Evolutionary conservation across 495 filamentous ascomycete species (phyloP).

Genomic region (Hypoxylon fuscum): DNA sequence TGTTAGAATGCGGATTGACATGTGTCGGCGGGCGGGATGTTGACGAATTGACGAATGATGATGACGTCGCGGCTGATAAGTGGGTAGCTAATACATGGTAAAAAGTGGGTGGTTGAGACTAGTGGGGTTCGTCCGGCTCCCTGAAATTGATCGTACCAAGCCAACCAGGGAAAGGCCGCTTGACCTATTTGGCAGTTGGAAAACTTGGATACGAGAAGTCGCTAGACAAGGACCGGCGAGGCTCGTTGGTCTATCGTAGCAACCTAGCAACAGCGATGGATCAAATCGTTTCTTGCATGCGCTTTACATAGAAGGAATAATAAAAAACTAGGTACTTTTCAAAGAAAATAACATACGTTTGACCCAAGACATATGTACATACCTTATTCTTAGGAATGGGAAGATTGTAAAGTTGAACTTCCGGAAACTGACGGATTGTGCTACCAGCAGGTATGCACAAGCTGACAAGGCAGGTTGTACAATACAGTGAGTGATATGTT

Average conservation of each 20-base stretch:
- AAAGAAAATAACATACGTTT: too few species aligned
- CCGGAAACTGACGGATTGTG: constrained; percentile 17
- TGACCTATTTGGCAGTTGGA: constrained; percentile 32
- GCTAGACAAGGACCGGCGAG: constrained; percentile 23
- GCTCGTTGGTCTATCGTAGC: not conserved
- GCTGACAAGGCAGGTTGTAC: constrained; percentile 4
- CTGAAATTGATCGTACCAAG: constrained; percentile 27
- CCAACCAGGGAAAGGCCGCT: constrained; percentile 22
- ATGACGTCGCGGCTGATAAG: constrained; percentile 42
- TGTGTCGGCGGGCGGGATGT: constrained; percentile 27
- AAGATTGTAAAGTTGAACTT: not conserved
- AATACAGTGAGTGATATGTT: constrained; percentile 30
- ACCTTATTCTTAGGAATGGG: not conserved
- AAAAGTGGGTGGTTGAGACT: constrained; percentile 28
- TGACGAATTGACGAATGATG: constrained; percentile 42
- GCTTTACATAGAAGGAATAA: not conserved
- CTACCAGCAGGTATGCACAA: constrained; percentile 29
- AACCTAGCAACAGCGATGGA: too few species aligned
- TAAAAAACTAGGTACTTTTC: not conserved
- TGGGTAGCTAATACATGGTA: constrained; percentile 22
- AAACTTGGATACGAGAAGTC: constrained; percentile 40
- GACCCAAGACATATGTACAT: not conserved
- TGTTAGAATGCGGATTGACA: constrained; percentile 9
- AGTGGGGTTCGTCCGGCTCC: constrained; percentile 29
- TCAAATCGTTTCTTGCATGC: too few species aligned